These are phyloP conservation scores for Talaromyces sp. DNA, from an alignment of 2,329 filamentous ascomycete genomes.

Conservation along the genomic window DNA sequence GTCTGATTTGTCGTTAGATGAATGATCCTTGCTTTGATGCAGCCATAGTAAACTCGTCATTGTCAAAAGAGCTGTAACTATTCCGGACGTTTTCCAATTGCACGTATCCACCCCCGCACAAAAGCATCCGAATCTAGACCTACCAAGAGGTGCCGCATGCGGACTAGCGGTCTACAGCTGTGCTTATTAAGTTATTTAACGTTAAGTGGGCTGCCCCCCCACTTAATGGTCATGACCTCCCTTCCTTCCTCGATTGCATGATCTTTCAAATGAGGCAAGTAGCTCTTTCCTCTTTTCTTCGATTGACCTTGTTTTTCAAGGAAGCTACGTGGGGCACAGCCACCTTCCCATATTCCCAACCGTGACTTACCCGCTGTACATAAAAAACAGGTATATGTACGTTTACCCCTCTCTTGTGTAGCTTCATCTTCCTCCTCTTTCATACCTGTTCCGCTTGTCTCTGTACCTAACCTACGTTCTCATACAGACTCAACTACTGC, in stretches of 20 bases:
- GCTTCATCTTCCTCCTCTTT: constrained; percentile 3
- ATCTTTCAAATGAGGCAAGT: constrained; percentile 19
- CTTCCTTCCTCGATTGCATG: background rate
- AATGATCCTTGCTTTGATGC: background rate
- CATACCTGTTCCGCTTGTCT: background rate
- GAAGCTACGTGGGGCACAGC: background rate
- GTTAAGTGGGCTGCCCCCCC: background rate
- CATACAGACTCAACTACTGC: background rate
- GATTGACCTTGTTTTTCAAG: background rate
- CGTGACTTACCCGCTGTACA: background rate
- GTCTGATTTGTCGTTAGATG: background rate
- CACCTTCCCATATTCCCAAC: background rate
- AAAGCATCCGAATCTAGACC: constrained; percentile 4
- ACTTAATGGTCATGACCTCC: background rate
- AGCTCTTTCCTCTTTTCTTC: constrained; percentile 1
- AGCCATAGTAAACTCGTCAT: background rate
- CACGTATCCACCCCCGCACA: constrained; percentile 5
- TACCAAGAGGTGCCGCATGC: background rate
- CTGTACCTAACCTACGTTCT: background rate
- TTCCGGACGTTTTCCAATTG: background rate
- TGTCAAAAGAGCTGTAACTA: background rate
- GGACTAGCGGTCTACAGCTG: background rate
- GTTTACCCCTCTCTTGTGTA: constrained; percentile 9
- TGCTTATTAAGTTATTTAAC: background rate
- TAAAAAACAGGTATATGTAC: constrained; percentile 2